Conservation (phyloP, 768 basidiomycete genomes). For the Lentinula boryana region DNA sequence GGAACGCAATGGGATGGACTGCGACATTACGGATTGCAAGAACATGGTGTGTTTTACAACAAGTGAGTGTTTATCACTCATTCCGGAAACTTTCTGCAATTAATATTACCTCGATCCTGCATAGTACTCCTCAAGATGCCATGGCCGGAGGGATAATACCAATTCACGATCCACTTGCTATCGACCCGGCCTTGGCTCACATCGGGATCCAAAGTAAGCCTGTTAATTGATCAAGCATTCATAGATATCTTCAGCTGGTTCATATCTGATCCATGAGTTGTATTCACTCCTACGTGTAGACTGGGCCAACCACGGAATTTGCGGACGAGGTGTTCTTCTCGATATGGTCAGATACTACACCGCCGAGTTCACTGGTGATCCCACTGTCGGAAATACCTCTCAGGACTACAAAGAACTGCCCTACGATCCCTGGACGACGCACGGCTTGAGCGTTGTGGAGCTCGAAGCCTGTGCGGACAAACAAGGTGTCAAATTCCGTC, state of each 20-base stretch:
- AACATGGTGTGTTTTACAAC: slow-evolving; percentile 57
- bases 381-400: slow-evolving; percentile 3
- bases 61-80: slow-evolving; percentile 29
- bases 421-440: slow-evolving; percentile 59
- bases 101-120: too few relatives aligned
- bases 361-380: slow-evolving; percentile 16
- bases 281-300: slow-evolving; percentile 27
- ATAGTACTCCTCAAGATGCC: slow-evolving; percentile 35
- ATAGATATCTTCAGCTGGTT: neutral
- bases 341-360: slow-evolving; percentile 55
- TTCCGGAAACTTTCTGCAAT: neutral
- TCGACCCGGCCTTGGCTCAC: slow-evolving; percentile 40
- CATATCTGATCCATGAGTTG: neutral
- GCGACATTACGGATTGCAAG: slow-evolving; percentile 48
- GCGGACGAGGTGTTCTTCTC: slow-evolving; percentile 61
- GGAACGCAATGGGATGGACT: slow-evolving; percentile 69
- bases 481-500: slow-evolving; percentile 52
- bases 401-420: slow-evolving; percentile 27
- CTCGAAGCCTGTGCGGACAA: slow-evolving; percentile 52
- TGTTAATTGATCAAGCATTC: too few relatives aligned
- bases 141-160: slow-evolving; percentile 40
- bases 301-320: slow-evolving; percentile 68
- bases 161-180: slow-evolving; percentile 41
- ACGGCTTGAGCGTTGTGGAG: slow-evolving; percentile 45
- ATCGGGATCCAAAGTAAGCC: slow-evolving; percentile 63